Base-by-base conservation (phyloP, 2,329 filamentous ascomycete genomes). In the Pseudopyricularia javanii region DNA sequence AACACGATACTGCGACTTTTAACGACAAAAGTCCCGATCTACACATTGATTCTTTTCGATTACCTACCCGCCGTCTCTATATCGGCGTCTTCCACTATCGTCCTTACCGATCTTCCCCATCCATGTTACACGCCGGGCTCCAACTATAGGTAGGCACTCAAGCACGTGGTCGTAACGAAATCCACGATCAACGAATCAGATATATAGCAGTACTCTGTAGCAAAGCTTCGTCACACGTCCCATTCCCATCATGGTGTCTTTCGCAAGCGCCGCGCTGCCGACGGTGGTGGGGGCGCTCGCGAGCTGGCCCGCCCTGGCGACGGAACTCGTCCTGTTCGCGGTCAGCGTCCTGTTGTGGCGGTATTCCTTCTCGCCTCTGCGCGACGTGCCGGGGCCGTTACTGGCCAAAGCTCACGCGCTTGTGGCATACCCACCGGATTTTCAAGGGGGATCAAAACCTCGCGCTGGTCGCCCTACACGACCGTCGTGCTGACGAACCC, bases 331-430 rank as follows among this genome's bases (percentile, higher is more conserved):
- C 33, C 3, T 35, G 33, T 11, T 35, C 33, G 8, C 8, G 33
- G 33, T 15, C 33, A 35, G 33, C 33, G 33, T 30, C 37, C 50
- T 51, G 24, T 7, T 51, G 17, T 51, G 34, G 11, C 34, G 64
- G 37, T 60, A 63, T 30, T 71, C 66, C 53, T 58, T 61, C 30
- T 67, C 65, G 1, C 58, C 67, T 2, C 63, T 68, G 54, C 58
- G 64, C 48, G 63, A 69, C 50, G 62, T 70, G 11, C 68, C 69
- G 0, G 69, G 70, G 2, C 70, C 70, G 0, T 67, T 67, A 40
- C 52, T 64, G 20, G 69, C 66, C 9, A n/a, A 68, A 66, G 2
- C 67, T 70, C 54, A 66, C 68, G 2, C 62, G 60, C 33, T 52
- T 67, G 5, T 71, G 69, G 70, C 63, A 67, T 52, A 59, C 71